Evolutionary conservation across 1,284 basidiomycete species (phyloP).

Genomic region (Malassezia japonica): DNA sequence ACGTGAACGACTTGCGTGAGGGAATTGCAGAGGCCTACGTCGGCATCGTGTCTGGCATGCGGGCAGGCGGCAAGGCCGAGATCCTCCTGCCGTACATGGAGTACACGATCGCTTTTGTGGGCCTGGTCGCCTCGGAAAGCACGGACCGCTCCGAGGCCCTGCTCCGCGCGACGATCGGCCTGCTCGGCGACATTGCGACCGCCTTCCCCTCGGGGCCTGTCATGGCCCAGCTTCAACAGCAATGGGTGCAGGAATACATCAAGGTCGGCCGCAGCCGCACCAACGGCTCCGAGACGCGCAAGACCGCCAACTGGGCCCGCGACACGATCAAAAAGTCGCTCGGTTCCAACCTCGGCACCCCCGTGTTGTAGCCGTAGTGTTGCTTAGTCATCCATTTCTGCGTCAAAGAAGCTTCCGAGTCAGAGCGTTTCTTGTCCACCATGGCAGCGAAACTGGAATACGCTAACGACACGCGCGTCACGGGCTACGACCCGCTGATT

Average conservation of each 20-base stretch:
- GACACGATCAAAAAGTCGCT: conserved; percentile 49
- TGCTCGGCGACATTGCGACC: conserved; percentile 82
- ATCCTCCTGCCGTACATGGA: conserved; percentile 66
- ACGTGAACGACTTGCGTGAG: conserved; percentile 79
- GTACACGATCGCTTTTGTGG: conserved; percentile 71
- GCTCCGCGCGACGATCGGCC: conserved; percentile 66
- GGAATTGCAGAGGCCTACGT: conserved; percentile 95
- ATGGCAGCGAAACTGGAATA: conserved; percentile 19
- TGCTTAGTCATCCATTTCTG: conserved; percentile 1
- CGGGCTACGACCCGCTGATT: conserved; percentile 45
- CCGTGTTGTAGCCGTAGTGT: background rate
- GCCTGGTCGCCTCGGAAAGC: conserved; percentile 69
- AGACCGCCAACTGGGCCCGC: conserved; percentile 55
- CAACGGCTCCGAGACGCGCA: conserved; percentile 52
- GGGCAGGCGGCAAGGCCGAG: conserved; percentile 65
- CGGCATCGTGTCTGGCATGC: conserved; percentile 81
- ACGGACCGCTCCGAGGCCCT: conserved; percentile 67
- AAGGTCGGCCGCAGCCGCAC: conserved; percentile 54
- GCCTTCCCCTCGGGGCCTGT: conserved; percentile 54
- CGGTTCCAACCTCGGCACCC: conserved; percentile 3
- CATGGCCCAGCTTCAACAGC: conserved; percentile 64
- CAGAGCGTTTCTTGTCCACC: background rate
- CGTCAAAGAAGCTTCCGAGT: background rate
- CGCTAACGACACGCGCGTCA: conserved; percentile 38
- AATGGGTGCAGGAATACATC: conserved; percentile 73